A percentile compares a stretch with the other conserved stretches of the same genome.
Evolutionary conservation across 2,329 filamentous ascomycete genomes (phyloP).

Genomic region (Colletotrichum sidae): DNA sequence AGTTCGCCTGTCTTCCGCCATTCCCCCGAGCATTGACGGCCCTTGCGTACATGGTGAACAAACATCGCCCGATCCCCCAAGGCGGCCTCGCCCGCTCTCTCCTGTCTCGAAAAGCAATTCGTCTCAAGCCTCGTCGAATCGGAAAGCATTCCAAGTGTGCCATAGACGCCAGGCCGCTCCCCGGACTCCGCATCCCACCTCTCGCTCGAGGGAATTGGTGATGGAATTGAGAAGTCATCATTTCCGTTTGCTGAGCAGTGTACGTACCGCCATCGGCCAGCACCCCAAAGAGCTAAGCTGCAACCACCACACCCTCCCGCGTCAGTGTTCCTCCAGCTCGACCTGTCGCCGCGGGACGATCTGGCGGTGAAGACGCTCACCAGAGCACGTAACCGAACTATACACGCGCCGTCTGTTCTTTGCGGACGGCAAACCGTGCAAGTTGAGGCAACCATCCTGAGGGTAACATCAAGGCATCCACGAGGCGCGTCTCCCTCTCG

Average conservation of each 20-base stretch:
- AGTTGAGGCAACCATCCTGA: conserved; percentile 8
- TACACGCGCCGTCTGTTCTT: conserved; percentile 10
- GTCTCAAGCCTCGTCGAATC: conserved; percentile 35
- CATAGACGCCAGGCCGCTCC: conserved; percentile 25
- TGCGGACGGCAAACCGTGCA: background rate
- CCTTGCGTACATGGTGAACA: conserved; percentile 10
- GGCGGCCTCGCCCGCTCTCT: conserved; percentile 29
- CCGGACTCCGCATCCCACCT: conserved; percentile 12
- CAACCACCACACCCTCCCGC: conserved; percentile 30
- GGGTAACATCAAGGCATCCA: background rate
- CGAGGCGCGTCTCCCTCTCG: background rate
- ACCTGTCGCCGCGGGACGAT: conserved; percentile 8
- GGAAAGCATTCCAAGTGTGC: conserved; percentile 29
- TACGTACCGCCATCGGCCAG: conserved; percentile 24
- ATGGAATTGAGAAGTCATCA: conserved; percentile 14
- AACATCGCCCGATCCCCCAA: conserved; percentile 27
- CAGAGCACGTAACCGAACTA: background rate
- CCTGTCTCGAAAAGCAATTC: conserved; percentile 29
- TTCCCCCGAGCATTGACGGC: conserved; percentile 34
- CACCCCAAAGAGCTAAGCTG: conserved; percentile 6
- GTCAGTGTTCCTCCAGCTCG: conserved; percentile 19
- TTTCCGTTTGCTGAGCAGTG: background rate
- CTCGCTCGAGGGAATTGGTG: conserved; percentile 23
- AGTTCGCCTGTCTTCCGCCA: conserved; percentile 22
- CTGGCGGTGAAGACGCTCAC: conserved; percentile 24